phyloP scores from a whole-genome alignment of 192 early-diverging fungal genomes.

The Linderina pennispora region DNA sequence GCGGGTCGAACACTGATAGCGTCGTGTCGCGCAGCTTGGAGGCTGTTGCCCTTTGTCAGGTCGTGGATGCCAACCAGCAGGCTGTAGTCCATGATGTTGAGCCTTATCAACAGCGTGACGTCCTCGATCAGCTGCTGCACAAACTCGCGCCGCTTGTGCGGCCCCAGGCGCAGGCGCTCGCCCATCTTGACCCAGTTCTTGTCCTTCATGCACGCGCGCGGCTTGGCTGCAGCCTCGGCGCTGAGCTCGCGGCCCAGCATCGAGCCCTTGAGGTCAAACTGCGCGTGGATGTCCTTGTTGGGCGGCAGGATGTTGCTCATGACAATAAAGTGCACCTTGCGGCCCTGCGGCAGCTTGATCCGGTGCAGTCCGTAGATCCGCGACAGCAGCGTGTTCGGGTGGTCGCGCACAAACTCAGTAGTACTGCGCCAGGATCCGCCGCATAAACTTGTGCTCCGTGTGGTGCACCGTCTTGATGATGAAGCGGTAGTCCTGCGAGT shows the following conservation, averaged over 20 bases:
- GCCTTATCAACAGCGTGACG: constrained; percentile 64
- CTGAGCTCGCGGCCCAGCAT: constrained; percentile 77
- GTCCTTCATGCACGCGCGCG: constrained; percentile 93
- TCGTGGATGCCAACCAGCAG: constrained; percentile 92
- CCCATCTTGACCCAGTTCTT: constrained; percentile 83
- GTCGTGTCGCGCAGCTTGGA: constrained; percentile 91
- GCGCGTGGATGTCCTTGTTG: constrained; percentile 94
- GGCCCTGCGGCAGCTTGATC: constrained; percentile 86
- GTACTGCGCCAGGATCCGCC: constrained; percentile 80
- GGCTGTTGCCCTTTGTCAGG: constrained; percentile 70
- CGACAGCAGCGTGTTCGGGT: constrained; percentile 89
- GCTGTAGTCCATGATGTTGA: constrained; percentile 99
- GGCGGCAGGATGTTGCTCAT: constrained; percentile 99
- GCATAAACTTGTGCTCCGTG: constrained; percentile 92
- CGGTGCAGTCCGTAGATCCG: constrained; percentile 95
- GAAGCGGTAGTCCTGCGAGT: constrained; percentile 94
- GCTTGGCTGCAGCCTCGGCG: constrained; percentile 69
- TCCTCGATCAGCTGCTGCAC: constrained; percentile 84
- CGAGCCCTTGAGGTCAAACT: constrained; percentile 95
- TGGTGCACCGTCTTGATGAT: constrained; percentile 99
- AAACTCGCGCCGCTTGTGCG: constrained; percentile 70
- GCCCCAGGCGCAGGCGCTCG: constrained; percentile 75
- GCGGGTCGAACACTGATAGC: constrained; percentile 76
- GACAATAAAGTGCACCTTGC: constrained; percentile 98
- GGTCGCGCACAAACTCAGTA: constrained; percentile 82